Evolutionary conservation across 1,139 yeast species (phyloP), one percentile per base, ranked within the genome.

Genomic region (Pichia inconspicua): DNA sequence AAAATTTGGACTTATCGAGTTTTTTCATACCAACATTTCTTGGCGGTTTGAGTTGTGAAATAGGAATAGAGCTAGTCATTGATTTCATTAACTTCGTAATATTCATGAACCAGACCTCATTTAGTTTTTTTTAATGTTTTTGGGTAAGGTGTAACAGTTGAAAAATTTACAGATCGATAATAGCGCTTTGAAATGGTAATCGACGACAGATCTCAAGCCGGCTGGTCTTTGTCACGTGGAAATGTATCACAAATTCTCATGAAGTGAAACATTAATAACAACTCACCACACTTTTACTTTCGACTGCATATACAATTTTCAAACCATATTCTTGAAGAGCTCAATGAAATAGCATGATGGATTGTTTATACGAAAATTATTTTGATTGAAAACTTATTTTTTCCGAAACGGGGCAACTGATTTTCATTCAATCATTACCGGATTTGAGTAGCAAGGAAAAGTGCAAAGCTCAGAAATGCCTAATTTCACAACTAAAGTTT

Each of bases 1-100:
- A 62, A 67, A 89, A 90, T 57, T 79, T 77, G 0, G 75, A 65
- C 42, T 84, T 74, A 64, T 89, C 92, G 43, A 90, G 71, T 25
- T 62, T 72, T 41, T 61, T 75, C 90, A 87, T 82, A 6, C 76
- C 70, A 45, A 87, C 67, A 61, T 83, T 73, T 12, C 78, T 69
- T 0, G 96, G 96, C 3, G 96, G 95, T n/a, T 41, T 41, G 4
- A 60, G 40, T 25, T 52, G 49, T 19, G 45, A 10, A 9, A 54
- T 34, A 14, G 42, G 36, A 25, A 36, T 22, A 14, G 25, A 36
- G 1, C 48, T 44, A 3, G 52, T 12, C 57, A 55, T 55, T 15
- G 34, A 45, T 32, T 49, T 41, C 5, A 32, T 43, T 11, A 31
- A 35, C 8, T 4, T 31, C 31, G 44, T 14, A 39, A 5, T 5